phyloP scores from a whole-genome alignment of 2,329 filamentous ascomycete species.

The Fusarium temperatum region DNA sequence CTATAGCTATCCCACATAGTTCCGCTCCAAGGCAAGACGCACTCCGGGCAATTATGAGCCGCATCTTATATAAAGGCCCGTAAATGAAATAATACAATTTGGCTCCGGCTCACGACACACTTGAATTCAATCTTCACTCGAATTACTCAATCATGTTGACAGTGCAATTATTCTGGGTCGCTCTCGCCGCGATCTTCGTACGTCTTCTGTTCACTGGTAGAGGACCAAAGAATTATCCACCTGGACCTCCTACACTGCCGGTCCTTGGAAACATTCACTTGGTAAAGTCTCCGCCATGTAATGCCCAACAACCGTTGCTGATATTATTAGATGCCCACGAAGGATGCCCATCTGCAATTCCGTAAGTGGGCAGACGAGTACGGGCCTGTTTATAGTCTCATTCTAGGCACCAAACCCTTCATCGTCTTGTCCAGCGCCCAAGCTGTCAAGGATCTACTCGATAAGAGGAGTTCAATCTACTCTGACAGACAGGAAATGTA shows the following conservation, averaged over 20 bases:
- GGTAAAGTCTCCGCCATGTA: neutral
- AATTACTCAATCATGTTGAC: neutral
- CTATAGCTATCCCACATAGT: neutral
- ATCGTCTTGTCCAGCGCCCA: neutral
- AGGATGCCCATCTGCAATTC: neutral
- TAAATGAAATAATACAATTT: neutral
- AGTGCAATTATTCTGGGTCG: neutral
- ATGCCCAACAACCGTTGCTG: fast-evolving
- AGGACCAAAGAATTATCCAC: neutral
- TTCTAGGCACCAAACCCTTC: neutral
- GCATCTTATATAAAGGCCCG: neutral
- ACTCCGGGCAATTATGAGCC: fast-evolving
- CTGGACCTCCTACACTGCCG: neutral
- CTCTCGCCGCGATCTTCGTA: neutral
- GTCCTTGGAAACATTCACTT: conserved; percentile 1
- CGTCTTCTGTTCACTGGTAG: conserved; percentile 1
- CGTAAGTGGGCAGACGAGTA: conserved; percentile 6
- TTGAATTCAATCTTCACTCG: fast-evolving
- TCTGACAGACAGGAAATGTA: conserved; percentile 9
- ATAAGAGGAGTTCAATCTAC: neutral
- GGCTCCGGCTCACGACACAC: too few relatives aligned
- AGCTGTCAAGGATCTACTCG: neutral
- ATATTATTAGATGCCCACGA: neutral
- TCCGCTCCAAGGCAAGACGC: neutral
- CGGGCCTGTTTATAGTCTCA: conserved; percentile 1